phyloP scores from a whole-genome alignment of 371 early-diverging fungal genomes.

The Massospora cicadina region DNA sequence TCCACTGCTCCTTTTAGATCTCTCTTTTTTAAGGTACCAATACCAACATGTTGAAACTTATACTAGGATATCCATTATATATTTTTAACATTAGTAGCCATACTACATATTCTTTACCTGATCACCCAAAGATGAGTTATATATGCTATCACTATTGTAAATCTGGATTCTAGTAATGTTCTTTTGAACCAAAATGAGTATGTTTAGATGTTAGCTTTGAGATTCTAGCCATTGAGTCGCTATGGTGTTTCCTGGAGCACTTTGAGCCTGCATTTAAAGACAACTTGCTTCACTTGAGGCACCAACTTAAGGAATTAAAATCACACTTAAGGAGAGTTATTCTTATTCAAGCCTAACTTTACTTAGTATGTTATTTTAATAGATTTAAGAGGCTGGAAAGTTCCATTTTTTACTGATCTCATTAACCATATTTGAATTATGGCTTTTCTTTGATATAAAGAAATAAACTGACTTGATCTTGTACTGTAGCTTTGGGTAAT shows the following conservation, averaged over 20 bases:
- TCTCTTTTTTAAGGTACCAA: neutral
- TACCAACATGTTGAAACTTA: neutral
- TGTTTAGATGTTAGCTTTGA: neutral
- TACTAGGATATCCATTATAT: neutral
- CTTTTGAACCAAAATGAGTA: neutral
- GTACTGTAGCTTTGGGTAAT: too few relatives aligned
- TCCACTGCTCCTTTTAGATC: neutral
- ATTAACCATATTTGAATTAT: too few relatives aligned
- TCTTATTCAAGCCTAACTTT: neutral
- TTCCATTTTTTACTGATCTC: too few relatives aligned
- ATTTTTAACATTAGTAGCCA: neutral
- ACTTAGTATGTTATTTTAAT: neutral
- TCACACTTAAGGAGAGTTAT: neutral
- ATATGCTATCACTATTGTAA: neutral
- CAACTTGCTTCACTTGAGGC: neutral
- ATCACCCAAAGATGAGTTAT: neutral
- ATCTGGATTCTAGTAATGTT: neutral
- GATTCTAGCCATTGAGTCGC: neutral
- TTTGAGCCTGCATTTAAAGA: neutral
- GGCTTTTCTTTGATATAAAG: too few relatives aligned
- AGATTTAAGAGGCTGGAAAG: neutral
- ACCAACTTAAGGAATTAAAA: neutral
- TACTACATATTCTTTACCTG: neutral
- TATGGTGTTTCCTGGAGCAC: neutral
- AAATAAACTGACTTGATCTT: too few relatives aligned